Base-by-base conservation (phyloP, 495 filamentous ascomycete species). In the Penicillium antarcticum region DNA sequence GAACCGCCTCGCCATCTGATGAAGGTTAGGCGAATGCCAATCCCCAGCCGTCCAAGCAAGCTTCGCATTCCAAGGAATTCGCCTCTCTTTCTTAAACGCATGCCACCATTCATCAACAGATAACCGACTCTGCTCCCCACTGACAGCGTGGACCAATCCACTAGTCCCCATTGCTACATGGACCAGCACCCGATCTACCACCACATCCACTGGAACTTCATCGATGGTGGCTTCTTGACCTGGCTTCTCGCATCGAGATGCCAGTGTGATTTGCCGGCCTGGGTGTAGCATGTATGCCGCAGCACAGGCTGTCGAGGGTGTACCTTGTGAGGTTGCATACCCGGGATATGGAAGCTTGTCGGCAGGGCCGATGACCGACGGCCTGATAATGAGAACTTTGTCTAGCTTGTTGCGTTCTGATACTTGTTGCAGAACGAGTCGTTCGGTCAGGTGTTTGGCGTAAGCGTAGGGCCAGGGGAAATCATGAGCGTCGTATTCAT, bases 191-290 rank as follows among this genome's bases (percentile, higher is more conserved):
- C 64, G 47, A 34, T 69, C 67, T 1, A 55, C 66, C 0, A 69
- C 68, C 0, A 69, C 60, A 39, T 71, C 68, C 11, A 71, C 61
- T 2, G 66, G 66, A 7, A 71, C 64, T 38, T 69, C 66, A 26
- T 71, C 68, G 19, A 62, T 57, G 1, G 58, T 65, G 2, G 56
- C 52, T 9, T 70, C 55, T 33, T 47, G n/a, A 1, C 61, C 47
- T 2, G 67, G 67, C 7, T 66, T 42, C 17, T 56, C 14, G 23
- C 43, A 57, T 24, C 58, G 40, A 0, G 62, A 54, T 7, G 58
- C 23, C 0, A 63, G 45, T 1, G n/a, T 11, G 1, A 68, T 65
- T 23, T 45, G 53, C 3, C 62, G 55, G 1, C 62, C 58, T 1
- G 58, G 58, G 12, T 65, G 62, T 13, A 65, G 16, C 24, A 57